Percentiles rank a stretch among this genome's conserved stretches.
These are phyloP conservation scores for Senecio squalidus DNA, from an alignment of 140 eudicot species.

Conservation along the genomic window DNA sequence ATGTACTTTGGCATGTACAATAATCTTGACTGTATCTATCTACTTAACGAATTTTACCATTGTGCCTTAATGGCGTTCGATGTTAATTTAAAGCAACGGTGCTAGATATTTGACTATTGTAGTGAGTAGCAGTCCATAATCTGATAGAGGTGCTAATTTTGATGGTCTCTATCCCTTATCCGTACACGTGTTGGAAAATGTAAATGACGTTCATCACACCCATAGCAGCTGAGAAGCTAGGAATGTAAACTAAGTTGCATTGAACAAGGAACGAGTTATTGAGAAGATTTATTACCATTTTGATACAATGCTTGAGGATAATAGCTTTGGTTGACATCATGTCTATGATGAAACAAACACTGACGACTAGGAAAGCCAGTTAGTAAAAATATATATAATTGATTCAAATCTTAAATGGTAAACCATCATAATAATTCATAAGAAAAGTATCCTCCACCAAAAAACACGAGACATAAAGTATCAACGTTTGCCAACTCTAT, in stretches of 20 bases:
- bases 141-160: too few species aligned
- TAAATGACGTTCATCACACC: not conserved
- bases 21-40: too few species aligned
- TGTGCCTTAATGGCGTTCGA: not conserved
- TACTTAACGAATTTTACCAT: not conserved
- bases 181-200: not conserved
- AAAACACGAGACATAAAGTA: too few species aligned
- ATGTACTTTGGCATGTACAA: too few species aligned
- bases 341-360: not conserved
- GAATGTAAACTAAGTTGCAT: not conserved
- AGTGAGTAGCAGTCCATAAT: not conserved
- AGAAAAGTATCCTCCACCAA: too few species aligned
- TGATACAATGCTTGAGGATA: not conserved
- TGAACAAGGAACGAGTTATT: not conserved
- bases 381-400: too few species aligned
- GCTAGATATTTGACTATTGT: too few species aligned
- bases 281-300: not conserved
- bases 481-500: too few species aligned
- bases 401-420: too few species aligned
- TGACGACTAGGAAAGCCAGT: too few species aligned
- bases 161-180: not conserved
- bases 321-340: not conserved
- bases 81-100: too few species aligned
- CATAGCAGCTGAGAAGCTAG: not conserved
- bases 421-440: too few species aligned